phyloP scores from a whole-genome alignment of 2,329 filamentous ascomycete genomes.

The Xylariaceae sp. region DNA sequence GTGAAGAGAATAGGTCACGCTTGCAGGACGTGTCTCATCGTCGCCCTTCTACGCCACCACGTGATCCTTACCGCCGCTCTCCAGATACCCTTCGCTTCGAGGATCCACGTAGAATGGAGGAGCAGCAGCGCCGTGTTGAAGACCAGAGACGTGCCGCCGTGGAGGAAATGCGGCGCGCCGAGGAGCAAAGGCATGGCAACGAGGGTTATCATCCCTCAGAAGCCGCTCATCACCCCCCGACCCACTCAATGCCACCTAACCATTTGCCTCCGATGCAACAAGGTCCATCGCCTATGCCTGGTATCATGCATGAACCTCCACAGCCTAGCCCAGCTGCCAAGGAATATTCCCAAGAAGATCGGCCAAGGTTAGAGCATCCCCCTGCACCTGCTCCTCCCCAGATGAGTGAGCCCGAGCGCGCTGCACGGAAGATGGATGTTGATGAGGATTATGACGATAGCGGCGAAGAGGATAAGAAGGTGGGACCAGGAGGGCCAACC shows the following conservation, averaged over 20 bases:
- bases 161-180: slow-evolving; percentile 56
- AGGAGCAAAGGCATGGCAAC: slow-evolving; percentile 69
- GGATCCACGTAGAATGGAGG: slow-evolving; percentile 65
- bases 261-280: slow-evolving; percentile 70
- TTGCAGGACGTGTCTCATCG: slow-evolving; percentile 84
- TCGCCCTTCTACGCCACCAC: slow-evolving; percentile 75
- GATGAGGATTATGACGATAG: slow-evolving; percentile 98
- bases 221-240: slow-evolving; percentile 82
- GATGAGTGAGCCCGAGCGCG: slow-evolving; percentile 76
- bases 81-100: slow-evolving; percentile 73
- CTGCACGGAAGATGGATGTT: slow-evolving; percentile 93
- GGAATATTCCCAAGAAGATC: slow-evolving; percentile 64
- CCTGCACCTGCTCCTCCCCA: slow-evolving; percentile 52
- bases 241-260: slow-evolving; percentile 60
- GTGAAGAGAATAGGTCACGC: slow-evolving; percentile 84
- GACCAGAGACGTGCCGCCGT: slow-evolving; percentile 66
- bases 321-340: slow-evolving; percentile 54
- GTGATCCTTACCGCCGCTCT: slow-evolving; percentile 75
- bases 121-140: slow-evolving; percentile 52
- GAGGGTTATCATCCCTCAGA: slow-evolving; percentile 92
- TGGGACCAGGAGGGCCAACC: slow-evolving; percentile 47
- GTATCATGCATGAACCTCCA: slow-evolving; percentile 57
- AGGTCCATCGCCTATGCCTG: slow-evolving; percentile 61
- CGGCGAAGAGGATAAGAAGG: slow-evolving; percentile 81
- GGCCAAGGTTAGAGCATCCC: slow-evolving; percentile 53